Conservation (phyloP, 2,329 filamentous ascomycete genomes). For the Trichoderma asperellum region DNA sequence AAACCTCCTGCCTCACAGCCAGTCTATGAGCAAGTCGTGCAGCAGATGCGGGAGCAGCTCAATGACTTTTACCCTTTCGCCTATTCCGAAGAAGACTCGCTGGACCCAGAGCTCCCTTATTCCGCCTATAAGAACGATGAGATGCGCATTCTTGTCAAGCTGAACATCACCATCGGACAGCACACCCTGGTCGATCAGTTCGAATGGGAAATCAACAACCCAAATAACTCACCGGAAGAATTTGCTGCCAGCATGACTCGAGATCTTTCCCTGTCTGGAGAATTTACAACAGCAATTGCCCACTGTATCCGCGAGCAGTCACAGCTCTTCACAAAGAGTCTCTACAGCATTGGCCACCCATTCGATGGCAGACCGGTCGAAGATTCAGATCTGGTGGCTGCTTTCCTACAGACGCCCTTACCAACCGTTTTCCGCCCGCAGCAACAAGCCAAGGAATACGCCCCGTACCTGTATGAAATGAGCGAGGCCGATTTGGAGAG, state of each 20-base stretch:
- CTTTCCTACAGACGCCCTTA: constrained; percentile 84
- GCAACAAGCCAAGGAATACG: constrained; percentile 91
- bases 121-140: constrained; percentile 97
- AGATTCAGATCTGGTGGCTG: constrained; percentile 82
- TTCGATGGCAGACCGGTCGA: constrained; percentile 94
- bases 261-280: constrained; percentile 87
- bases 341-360: constrained; percentile 91
- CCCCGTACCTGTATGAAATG: constrained; percentile 91
- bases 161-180: constrained; percentile 96
- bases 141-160: constrained; percentile 93
- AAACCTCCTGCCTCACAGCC: constrained; percentile 71
- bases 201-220: constrained; percentile 98
- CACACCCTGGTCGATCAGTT: constrained; percentile 96
- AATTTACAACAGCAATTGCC: constrained; percentile 96
- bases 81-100: constrained; percentile 83
- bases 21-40: constrained; percentile 62
- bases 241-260: constrained; percentile 88
- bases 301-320: constrained; percentile 97
- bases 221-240: constrained; percentile 89
- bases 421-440: constrained; percentile 84
- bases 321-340: constrained; percentile 89
- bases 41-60: constrained; percentile 85
- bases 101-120: constrained; percentile 89
- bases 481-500: constrained; percentile 88
- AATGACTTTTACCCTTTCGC: constrained; percentile 92